Evolutionary conservation across 495 filamentous ascomycete species (phyloP).

Genomic region (Penicillium atrosanguineum): DNA sequence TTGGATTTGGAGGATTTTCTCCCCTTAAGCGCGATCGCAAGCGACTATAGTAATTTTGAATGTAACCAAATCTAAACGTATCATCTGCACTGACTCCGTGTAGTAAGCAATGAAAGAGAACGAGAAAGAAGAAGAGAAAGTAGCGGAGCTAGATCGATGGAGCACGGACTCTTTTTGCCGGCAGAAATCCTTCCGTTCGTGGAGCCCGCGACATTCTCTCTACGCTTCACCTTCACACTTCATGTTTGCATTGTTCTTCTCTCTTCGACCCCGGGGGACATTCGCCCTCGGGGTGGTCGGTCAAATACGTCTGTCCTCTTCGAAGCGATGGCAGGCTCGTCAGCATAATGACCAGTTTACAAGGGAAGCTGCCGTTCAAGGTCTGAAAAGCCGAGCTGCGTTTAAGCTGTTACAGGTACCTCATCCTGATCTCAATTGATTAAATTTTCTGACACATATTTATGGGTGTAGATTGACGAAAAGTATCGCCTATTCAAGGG

Average conservation of each 20-base stretch:
- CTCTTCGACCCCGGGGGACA: slow-evolving; percentile 1
- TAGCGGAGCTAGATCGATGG: neutral
- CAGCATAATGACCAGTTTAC: slow-evolving; percentile 69
- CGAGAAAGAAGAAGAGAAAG: too few species aligned
- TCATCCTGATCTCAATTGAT: neutral
- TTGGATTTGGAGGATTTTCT: slow-evolving; percentile 56
- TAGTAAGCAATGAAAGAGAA: neutral
- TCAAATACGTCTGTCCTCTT: slow-evolving; percentile 56
- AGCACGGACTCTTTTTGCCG: slow-evolving; percentile 8
- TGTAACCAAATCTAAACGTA: neutral
- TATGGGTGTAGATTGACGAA: slow-evolving; percentile 62
- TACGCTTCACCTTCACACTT: neutral
- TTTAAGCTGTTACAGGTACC: slow-evolving; percentile 83
- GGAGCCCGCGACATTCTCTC: neutral
- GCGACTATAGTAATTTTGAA: slow-evolving; percentile 17
- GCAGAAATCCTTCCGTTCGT: slow-evolving; percentile 6
- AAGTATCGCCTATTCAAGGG: slow-evolving; percentile 73
- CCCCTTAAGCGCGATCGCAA: slow-evolving; percentile 80
- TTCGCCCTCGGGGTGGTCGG: neutral
- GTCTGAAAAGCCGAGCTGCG: slow-evolving; percentile 83
- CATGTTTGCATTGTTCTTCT: slow-evolving; percentile 8
- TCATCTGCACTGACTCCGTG: neutral
- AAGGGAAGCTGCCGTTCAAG: slow-evolving; percentile 67
- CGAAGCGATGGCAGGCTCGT: slow-evolving; percentile 76
- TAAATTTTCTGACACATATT: neutral